A percentile compares a stretch with the other conserved stretches of the same genome.
Conservation (phyloP, 495 filamentous ascomycete genomes). For the Glonium stellatum region DNA sequence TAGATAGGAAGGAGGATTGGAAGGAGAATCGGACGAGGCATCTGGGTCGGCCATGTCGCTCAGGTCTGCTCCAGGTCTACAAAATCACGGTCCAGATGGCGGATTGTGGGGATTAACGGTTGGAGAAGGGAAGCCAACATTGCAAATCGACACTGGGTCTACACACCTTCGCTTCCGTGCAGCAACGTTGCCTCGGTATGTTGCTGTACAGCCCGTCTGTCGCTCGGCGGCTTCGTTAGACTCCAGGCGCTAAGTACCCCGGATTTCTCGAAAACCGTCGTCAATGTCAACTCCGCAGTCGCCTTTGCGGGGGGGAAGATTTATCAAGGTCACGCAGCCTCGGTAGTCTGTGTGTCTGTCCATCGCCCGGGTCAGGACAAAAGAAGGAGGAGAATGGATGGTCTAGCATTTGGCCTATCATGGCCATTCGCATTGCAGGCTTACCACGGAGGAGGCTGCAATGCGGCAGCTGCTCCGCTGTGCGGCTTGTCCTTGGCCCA, state of each 20-base stretch:
- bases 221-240: not conserved
- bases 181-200: too few species aligned
- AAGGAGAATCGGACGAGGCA: too few species aligned
- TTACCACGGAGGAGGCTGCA: not conserved
- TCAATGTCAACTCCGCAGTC: not conserved
- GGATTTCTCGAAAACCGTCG: not conserved
- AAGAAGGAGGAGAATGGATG: not conserved
- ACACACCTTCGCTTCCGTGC: too few species aligned
- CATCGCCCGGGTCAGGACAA: not conserved
- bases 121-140: too few species aligned
- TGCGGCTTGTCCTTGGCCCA: not conserved
- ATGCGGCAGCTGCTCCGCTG: not conserved
- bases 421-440: not conserved
- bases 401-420: not conserved
- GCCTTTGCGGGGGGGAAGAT: not conserved
- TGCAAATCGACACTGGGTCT: too few species aligned
- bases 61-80: too few species aligned
- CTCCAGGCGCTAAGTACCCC: not conserved
- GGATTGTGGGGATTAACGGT: too few species aligned
- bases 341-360: not conserved
- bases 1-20: too few species aligned
- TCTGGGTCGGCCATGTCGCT: too few species aligned
- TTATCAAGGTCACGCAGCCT: not conserved
- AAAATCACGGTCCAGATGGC: too few species aligned
- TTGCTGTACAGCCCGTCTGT: too few species aligned